Percentiles rank a stretch among this genome's conserved stretches.
phyloP scores from a whole-genome alignment of 805 yeast species.

The Metschnikowia reukaufii region DNA sequence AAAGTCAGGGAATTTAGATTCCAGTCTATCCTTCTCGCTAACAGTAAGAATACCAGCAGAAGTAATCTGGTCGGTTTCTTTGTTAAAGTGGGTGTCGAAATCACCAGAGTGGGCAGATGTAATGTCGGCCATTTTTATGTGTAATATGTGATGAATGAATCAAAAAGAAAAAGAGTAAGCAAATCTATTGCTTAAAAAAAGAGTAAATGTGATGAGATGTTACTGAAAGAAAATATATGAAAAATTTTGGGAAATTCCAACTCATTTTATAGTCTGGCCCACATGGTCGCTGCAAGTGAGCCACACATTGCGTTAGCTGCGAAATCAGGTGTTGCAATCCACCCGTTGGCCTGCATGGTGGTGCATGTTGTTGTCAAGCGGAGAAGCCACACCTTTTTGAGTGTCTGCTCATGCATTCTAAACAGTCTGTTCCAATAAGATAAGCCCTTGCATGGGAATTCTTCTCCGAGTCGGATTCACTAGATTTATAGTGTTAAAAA shows the following conservation, averaged over 20 bases:
- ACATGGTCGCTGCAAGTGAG: background rate
- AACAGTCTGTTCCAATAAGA: background rate
- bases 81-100: conserved; percentile 49
- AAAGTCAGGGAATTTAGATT: conserved; percentile 50
- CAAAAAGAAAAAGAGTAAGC: background rate
- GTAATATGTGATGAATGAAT: background rate
- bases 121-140: conserved; percentile 5
- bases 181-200: background rate
- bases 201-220: background rate
- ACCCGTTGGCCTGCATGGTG: background rate
- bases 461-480: conserved; percentile 1
- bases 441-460: background rate
- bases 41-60: conserved; percentile 50
- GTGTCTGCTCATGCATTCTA: background rate
- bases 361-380: background rate
- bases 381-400: conserved; percentile 2
- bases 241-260: too few species aligned
- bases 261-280: background rate
- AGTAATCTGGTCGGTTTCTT: conserved; percentile 44
- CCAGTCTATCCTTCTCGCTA: conserved; percentile 27
- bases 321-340: conserved; percentile 6
- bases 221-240: background rate
- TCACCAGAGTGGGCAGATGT: conserved; percentile 26
- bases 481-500: too few species aligned
- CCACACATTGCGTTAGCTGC: conserved; percentile 15